Evolutionary conservation across 2,329 filamentous ascomycete species (phyloP).

Genomic region (Lasiodiplodia gonubiensis): DNA sequence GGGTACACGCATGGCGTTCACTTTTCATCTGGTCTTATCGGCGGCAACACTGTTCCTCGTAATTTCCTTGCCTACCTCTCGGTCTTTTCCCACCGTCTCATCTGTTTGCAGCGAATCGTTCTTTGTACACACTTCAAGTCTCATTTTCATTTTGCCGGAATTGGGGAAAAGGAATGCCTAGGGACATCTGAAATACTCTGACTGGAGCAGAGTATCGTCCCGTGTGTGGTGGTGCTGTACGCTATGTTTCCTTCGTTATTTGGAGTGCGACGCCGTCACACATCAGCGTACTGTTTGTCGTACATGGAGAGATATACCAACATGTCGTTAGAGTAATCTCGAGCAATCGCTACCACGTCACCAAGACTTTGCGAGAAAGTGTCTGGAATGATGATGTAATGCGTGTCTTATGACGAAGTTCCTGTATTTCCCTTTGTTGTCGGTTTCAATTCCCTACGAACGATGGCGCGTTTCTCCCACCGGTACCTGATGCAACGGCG

Average conservation of each 20-base stretch:
- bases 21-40: conserved; percentile 4
- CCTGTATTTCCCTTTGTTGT: conserved; percentile 4
- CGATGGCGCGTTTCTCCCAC: conserved; percentile 4
- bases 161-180: conserved; percentile 10
- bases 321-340: conserved; percentile 22
- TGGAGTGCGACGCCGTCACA: conserved; percentile 10
- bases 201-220: conserved; percentile 16
- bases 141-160: conserved; percentile 9
- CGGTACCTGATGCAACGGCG: conserved; percentile 13
- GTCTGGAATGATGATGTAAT: conserved; percentile 12
- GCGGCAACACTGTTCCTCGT: conserved; percentile 15
- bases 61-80: conserved; percentile 14
- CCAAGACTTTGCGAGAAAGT: conserved; percentile 4
- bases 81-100: conserved; percentile 10
- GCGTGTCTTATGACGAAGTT: conserved; percentile 12
- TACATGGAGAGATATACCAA: conserved; percentile 22
- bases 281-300: conserved; percentile 14
- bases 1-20: conserved; percentile 24
- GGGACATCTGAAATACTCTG: conserved; percentile 10
- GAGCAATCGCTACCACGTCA: conserved; percentile 21
- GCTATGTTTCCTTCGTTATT: conserved; percentile 23
- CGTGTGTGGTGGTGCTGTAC: conserved; percentile 23
- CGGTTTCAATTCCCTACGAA: conserved; percentile 2
- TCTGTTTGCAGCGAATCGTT: conserved; percentile 21
- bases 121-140: conserved; percentile 1